Evolutionary conservation across 108 stramenopile genomes (phyloP).

Genomic region (Nitzschia sp.): DNA sequence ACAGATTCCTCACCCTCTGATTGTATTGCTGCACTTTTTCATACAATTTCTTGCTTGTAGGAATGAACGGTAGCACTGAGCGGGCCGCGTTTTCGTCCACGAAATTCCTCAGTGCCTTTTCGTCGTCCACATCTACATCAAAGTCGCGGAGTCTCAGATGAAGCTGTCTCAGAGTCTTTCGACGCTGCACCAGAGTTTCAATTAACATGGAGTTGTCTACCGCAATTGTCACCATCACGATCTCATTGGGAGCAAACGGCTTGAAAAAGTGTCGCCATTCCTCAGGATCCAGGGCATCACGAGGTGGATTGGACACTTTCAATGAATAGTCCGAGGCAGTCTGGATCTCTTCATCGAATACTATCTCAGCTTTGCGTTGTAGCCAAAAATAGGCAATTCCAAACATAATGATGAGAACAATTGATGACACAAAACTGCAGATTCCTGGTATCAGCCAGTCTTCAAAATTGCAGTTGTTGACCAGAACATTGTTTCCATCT

Average conservation of each 20-base stretch:
- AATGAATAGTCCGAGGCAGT: conserved; percentile 38
- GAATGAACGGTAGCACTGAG: too few species aligned
- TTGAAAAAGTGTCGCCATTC: conserved; percentile 36
- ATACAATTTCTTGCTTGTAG: too few species aligned
- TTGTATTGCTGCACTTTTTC: too few species aligned
- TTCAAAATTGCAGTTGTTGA: conserved; percentile 21
- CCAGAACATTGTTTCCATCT: too few species aligned
- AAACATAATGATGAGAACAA: conserved; percentile 4
- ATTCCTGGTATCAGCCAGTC: conserved; percentile 21
- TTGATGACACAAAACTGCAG: background rate
- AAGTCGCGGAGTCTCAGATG: too few species aligned
- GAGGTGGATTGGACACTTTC: conserved; percentile 29
- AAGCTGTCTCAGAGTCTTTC: conserved; percentile 31
- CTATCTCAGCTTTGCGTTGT: conserved; percentile 23
- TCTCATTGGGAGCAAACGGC: conserved; percentile 19
- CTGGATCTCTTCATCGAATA: conserved; percentile 30
- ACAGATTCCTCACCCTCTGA: too few species aligned
- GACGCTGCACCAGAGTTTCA: conserved; percentile 25
- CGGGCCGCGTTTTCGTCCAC: too few species aligned
- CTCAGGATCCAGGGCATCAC: conserved; percentile 24
- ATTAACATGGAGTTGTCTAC: conserved; percentile 47
- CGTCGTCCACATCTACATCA: too few species aligned
- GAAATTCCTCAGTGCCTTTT: too few species aligned
- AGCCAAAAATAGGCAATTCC: conserved; percentile 8
- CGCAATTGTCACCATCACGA: conserved; percentile 53